Conservation (phyloP, 2,329 filamentous ascomycete species). For the Aureobasidium sp. region DNA sequence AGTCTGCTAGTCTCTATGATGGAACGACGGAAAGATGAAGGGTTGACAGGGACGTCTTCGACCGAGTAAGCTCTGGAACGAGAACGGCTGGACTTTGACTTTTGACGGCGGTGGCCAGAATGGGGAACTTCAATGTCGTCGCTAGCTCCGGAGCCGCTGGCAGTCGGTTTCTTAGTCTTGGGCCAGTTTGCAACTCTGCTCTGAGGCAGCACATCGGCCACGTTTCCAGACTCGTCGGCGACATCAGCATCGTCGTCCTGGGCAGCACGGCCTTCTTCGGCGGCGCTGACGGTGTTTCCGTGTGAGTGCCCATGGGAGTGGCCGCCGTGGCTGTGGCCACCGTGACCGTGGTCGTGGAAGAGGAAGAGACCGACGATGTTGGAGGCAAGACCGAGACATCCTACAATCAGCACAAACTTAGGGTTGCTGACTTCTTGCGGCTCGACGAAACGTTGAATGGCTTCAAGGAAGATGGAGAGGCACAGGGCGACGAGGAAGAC, state of each 20-base stretch:
- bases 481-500: slow-evolving; percentile 96
- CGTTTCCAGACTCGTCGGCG: slow-evolving; percentile 50
- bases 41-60: slow-evolving; percentile 72
- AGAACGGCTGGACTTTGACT: slow-evolving; percentile 54
- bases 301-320: slow-evolving; percentile 37
- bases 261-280: slow-evolving; percentile 45
- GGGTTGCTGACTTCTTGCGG: slow-evolving; percentile 82
- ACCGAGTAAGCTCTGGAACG: slow-evolving; percentile 49
- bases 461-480: slow-evolving; percentile 92
- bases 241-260: slow-evolving; percentile 35
- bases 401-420: slow-evolving; percentile 80
- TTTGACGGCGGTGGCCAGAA: slow-evolving; percentile 34
- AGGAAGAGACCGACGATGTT: slow-evolving; percentile 85
- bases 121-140: slow-evolving; percentile 21
- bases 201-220: slow-evolving; percentile 56
- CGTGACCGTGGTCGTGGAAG: slow-evolving; percentile 85
- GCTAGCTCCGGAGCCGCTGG: slow-evolving; percentile 15
- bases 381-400: slow-evolving; percentile 73
- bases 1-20: slow-evolving; percentile 77
- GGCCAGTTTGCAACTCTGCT: slow-evolving; percentile 47
- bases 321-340: slow-evolving; percentile 51
- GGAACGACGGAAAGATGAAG: slow-evolving; percentile 81
- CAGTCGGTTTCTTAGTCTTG: slow-evolving; percentile 19
- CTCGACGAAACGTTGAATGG: slow-evolving; percentile 86
- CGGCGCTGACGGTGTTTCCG: slow-evolving; percentile 29